Conservation (phyloP, 441 rosid species). For the Geranium incanum region DNA sequence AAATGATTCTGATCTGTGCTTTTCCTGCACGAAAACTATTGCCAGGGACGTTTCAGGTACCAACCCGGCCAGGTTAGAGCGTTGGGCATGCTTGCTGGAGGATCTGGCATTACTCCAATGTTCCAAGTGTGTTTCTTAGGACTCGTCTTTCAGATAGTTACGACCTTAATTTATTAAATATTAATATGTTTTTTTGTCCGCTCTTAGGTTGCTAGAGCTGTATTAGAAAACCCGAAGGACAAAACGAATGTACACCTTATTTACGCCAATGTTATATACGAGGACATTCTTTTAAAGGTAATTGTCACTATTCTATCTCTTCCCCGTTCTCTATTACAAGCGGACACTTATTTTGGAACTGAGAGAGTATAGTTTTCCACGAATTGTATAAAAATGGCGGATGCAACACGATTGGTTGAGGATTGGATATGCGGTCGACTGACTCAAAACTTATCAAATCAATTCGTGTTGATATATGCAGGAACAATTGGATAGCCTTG, state of each 20-base stretch:
- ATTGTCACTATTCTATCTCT: not conserved
- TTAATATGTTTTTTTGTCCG: not conserved
- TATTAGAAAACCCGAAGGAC: slow-evolving; percentile 23
- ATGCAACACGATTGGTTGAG: too few species aligned
- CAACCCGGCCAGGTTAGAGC: slow-evolving; percentile 18
- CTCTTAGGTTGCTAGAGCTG: slow-evolving; percentile 16
- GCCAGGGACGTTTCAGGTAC: slow-evolving; percentile 23
- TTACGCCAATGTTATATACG: slow-evolving; percentile 18
- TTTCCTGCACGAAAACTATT: not conserved
- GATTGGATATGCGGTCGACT: too few species aligned
- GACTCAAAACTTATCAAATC: not conserved
- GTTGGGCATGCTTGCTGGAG: slow-evolving; percentile 24
- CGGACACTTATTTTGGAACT: too few species aligned
- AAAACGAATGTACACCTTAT: slow-evolving; percentile 13
- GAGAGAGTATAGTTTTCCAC: too few species aligned
- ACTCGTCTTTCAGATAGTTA: not conserved
- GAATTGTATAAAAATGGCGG: too few species aligned
- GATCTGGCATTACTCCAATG: slow-evolving; percentile 24
- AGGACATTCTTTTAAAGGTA: slow-evolving; percentile 25
- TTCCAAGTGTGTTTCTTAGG: slow-evolving; percentile 16
- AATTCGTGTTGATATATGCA: slow-evolving; percentile 22
- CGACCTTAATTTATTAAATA: not conserved
- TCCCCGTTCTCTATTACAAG: not conserved
- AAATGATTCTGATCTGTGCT: too few species aligned
- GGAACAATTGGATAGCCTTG: slow-evolving; percentile 77